Base-by-base conservation (phyloP, 2,329 filamentous ascomycete species). In the Colletotrichum spinosum region DNA sequence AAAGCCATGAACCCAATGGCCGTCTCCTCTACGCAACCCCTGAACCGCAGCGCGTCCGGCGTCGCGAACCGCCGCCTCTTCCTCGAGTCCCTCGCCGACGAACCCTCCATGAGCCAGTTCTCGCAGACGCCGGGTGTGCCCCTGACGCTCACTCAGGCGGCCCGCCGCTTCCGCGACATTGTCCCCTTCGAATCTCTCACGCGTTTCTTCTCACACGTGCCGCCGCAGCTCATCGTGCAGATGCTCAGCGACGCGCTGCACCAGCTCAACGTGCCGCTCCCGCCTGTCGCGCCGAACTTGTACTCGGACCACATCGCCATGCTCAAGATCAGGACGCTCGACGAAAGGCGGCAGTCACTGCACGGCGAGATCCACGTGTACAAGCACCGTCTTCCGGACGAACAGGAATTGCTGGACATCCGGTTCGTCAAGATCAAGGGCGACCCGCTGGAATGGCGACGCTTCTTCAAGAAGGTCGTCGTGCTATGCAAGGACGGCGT, bases 381-480 rank as follows among this genome's bases (percentile, higher is more conserved):
- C 73, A 86, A 81, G 77, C 87, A 87, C 74, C 75, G 78, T 46
- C 84, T 90, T 69, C 86, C 80, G 2, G 82, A 84, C 58, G 81
- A 81, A 9, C 80, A 79, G 69, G 90, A 92, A 67, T 78, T 95
- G 38, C 84, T 94, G 33, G 94, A 97, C 76, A 92, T 97, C 35
- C 86, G 93, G 55, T 98, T 99, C 75, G 87, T 97, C 70, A 99
- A 99, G 80, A 86, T 92, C 58, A 97, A 97, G 80, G 96, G 96
- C 6, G 96, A 99, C 81, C 96, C 96, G 6, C 80, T 99, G 54
- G 95, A 98, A 81, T 99, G 97, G 96, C 88, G 96, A 67, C 84
- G 96, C 39, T 93, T 99, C 76, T 99, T 99, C 84, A 99, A 99
- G 80, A 94, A 93, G 77, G 87, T 97, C n/a, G 92, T 92, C 37